phyloP scores from a whole-genome alignment of 2,329 filamentous ascomycete genomes.

The Aspergillus sp. region DNA sequence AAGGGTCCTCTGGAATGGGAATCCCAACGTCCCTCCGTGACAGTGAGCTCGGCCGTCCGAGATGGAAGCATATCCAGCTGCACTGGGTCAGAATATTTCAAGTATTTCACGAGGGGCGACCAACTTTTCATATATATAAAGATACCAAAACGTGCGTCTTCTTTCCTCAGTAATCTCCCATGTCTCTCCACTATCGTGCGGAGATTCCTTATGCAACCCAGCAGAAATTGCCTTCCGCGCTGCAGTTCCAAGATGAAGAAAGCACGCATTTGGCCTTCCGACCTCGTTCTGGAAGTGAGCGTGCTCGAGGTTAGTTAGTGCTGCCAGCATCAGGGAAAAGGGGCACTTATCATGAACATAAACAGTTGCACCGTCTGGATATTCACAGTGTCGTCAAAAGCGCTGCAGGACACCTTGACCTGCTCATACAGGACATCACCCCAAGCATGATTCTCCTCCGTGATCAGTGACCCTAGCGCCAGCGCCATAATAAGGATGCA shows the following conservation, averaged over 20 bases:
- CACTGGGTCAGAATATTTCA: background rate
- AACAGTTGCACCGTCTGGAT: constrained; percentile 46
- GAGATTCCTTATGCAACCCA: constrained; percentile 46
- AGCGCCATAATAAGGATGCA: constrained; percentile 42
- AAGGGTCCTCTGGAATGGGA: constrained; percentile 40
- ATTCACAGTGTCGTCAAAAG: constrained; percentile 46
- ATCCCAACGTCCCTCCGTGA: constrained; percentile 39
- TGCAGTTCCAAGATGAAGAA: constrained; percentile 43
- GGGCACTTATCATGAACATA: constrained; percentile 47
- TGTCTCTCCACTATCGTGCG: constrained; percentile 28
- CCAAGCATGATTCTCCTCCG: constrained; percentile 40
- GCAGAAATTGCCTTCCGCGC: constrained; percentile 45
- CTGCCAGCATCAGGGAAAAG: background rate
- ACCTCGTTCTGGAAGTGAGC: constrained; percentile 47
- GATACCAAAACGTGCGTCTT: constrained; percentile 40
- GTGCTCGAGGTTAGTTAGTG: constrained; percentile 26
- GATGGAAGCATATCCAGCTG: constrained; percentile 47
- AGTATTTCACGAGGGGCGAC: constrained; percentile 3
- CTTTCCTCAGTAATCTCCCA: constrained; percentile 38
- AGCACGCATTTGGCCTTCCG: constrained; percentile 45
- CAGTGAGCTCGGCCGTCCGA: constrained; percentile 44
- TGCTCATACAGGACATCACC: constrained; percentile 45
- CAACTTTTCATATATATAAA: constrained; percentile 48
- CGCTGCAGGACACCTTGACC: constrained; percentile 39
- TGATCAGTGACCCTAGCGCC: constrained; percentile 39